phyloP scores from a whole-genome alignment of 2,329 filamentous ascomycete species.

The Canariomyces notabilis region DNA sequence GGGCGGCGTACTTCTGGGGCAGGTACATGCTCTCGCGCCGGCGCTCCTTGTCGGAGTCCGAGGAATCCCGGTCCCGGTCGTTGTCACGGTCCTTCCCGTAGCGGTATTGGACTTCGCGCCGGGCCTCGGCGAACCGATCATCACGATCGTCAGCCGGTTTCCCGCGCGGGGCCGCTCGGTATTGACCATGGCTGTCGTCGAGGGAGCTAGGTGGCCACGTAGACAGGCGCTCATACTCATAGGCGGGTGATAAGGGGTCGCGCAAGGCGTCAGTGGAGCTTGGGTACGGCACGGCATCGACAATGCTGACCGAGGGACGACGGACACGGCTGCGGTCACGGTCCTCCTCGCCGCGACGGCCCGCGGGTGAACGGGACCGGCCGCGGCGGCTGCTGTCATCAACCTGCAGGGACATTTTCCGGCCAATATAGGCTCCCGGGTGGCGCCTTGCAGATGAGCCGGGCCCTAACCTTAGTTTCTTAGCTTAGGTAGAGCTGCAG shows the following conservation, averaged over 20 bases:
- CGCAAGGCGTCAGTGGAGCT: constrained; percentile 32
- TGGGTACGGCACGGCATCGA: constrained; percentile 43
- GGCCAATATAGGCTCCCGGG: constrained; percentile 1
- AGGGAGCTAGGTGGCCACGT: constrained; percentile 32
- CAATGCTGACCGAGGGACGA: constrained; percentile 28
- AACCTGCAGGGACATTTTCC: constrained; percentile 50
- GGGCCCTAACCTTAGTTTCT: neutral
- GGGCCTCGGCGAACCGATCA: constrained; percentile 24
- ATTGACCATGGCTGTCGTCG: constrained; percentile 29
- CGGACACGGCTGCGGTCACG: constrained; percentile 33
- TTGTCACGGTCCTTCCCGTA: constrained; percentile 22
- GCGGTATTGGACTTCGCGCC: constrained; percentile 25
- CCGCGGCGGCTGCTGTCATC: constrained; percentile 41
- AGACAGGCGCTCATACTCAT: constrained; percentile 31
- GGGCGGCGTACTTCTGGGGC: constrained; percentile 44
- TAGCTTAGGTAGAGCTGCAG: too few species aligned
- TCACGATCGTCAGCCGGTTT: constrained; percentile 26
- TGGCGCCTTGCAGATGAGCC: constrained; percentile 5
- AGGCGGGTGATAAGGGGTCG: constrained; percentile 26
- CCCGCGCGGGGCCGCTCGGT: constrained; percentile 35
- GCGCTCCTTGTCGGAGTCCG: constrained; percentile 31
- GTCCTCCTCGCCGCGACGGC: constrained; percentile 30
- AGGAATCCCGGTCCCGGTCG: constrained; percentile 21
- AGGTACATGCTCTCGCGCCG: constrained; percentile 37
- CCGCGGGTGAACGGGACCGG: constrained; percentile 45